Base-by-base conservation (phyloP, 78 protist genomes). In the Pirum gemmata region DNA sequence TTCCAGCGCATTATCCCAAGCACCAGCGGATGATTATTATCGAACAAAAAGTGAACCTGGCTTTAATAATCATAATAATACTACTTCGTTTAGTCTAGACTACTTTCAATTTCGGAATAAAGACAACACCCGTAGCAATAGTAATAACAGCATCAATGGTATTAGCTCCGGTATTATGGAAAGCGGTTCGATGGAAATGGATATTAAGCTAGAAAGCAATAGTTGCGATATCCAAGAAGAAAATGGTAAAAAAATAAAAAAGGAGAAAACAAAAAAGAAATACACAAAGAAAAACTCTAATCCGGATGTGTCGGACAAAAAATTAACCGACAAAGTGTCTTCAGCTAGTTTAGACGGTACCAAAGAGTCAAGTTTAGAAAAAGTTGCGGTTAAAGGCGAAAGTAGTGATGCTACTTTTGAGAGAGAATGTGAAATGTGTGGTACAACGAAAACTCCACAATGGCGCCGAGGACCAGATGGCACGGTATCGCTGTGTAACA, bases 381-480 rank as follows among this genome's bases (percentile, higher is more conserved):
- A 51, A 51, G 31, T 21, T 51, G 13, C 5, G 5, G 67, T 21
- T 5, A 5, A 51, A 21, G 67, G 67, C 67, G 67, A 51, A 51
- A n/a, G n/a, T n/a, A n/a, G n/a, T n/a, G n/a, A n/a, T n/a, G n/a
- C n/a, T n/a, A n/a, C n/a, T n/a, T n/a, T n/a, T n/a, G n/a, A n/a
- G n/a, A 5, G 67, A 21, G 31, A 51, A 51, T 51, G 67, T 51
- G 67, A 51, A 13, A 51, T 21, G 31, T 51, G 67, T 51, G 31
- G 5, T 13, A 51, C 67, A 13, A 51, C 67, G 13, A 5, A 51
- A 51, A 51, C 67, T 21, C 79, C 79, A 2, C 79, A 76, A 76
- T 76, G 79, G 79, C 79, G 79, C 5, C 37, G 79, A 13, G 79
- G 79, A 18, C 79, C 79, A 21, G 79, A 13, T 21, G 79, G 79